Conservation (phyloP, 495 filamentous ascomycete genomes). For the Astrocystis sublimbata region DNA sequence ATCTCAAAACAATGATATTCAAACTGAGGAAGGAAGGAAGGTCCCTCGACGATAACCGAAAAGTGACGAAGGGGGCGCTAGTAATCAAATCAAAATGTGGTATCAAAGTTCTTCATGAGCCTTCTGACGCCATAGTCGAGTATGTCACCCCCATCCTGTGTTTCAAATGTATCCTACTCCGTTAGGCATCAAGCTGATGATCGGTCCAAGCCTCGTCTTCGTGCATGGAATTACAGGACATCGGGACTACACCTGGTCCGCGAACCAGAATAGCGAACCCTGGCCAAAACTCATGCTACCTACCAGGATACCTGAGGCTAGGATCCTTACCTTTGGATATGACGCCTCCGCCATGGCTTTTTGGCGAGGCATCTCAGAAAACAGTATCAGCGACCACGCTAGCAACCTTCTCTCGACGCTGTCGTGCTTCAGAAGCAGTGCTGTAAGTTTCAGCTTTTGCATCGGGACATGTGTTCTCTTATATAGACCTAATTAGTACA, state of each 20-base stretch:
- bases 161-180: neutral
- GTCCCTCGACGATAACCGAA: neutral
- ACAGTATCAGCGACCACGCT: neutral
- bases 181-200: neutral
- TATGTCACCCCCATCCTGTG: neutral
- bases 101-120: neutral
- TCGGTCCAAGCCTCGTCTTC: neutral
- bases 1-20: neutral
- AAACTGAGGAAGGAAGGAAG: neutral
- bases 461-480: neutral
- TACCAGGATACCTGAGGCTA: neutral
- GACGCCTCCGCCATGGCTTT: neutral
- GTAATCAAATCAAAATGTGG: neutral
- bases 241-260: neutral
- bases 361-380: neutral
- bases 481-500: neutral
- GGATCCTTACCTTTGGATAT: neutral
- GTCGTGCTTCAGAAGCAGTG: neutral
- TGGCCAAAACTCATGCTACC: constrained; percentile 2
- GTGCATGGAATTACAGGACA: neutral
- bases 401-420: neutral
- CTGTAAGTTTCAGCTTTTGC: neutral
- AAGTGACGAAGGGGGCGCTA: neutral
- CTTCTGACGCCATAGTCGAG: neutral
- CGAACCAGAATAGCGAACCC: neutral